A percentile compares a stretch with the other conserved stretches of the same genome.
Conservation (phyloP, 2,329 filamentous ascomycete species). For the Arthrobotrys megalospora region DNA sequence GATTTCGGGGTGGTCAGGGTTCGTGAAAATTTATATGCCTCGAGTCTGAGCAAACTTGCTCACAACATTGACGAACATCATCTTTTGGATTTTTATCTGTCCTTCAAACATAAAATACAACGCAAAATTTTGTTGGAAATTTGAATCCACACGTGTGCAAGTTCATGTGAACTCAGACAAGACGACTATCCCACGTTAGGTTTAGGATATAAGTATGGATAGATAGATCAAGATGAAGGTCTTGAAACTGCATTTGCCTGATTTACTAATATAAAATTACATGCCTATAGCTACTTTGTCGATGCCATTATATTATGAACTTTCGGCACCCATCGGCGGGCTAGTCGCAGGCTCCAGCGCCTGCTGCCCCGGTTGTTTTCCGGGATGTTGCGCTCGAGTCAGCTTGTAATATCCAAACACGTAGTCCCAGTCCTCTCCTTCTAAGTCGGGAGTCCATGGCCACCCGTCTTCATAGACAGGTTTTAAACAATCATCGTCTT, state of each 20-base stretch:
- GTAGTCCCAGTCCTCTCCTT: slow-evolving; percentile 4
- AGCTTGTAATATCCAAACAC: slow-evolving; percentile 21
- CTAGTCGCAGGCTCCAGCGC: neutral
- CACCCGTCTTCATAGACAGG: slow-evolving; percentile 33
- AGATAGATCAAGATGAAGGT: no score
- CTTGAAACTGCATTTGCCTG: no score
- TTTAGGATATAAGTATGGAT: no score
- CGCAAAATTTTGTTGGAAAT: slow-evolving; percentile 31
- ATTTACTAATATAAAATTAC: no score
- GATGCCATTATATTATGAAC: no score
- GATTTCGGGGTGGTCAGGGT: neutral
- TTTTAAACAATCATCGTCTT: slow-evolving; percentile 30
- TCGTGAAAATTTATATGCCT: slow-evolving; percentile 38
- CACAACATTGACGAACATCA: slow-evolving; percentile 5
- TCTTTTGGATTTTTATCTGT: neutral
- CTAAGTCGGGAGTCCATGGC: slow-evolving; percentile 22
- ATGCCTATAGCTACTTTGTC: no score
- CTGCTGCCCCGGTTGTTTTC: neutral
- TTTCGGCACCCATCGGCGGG: neutral
- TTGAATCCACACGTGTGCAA: neutral
- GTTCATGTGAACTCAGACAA: no score
- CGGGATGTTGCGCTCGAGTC: neutral
- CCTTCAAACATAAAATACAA: slow-evolving; percentile 1
- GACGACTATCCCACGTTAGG: no score
- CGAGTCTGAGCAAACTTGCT: slow-evolving; percentile 58